Evolutionary conservation across 306 rosid species (phyloP), one percentile per base, ranked within the genome.

Genomic region (Dalbergia cochinchinensis): DNA sequence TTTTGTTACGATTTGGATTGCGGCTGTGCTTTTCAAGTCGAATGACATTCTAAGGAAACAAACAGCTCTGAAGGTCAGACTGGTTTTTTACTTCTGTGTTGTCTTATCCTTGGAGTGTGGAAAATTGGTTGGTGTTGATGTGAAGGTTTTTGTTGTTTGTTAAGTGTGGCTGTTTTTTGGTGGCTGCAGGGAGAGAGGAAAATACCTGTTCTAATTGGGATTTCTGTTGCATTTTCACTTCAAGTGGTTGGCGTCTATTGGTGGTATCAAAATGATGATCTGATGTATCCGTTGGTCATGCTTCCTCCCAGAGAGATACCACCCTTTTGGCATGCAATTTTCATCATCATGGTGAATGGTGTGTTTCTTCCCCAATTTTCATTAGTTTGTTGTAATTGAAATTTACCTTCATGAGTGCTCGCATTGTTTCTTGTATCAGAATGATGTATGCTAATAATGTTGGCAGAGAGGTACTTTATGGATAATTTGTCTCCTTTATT

Each of bases 171-270:
- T 62, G 22, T 69, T 77, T 26, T 39, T 84, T 85, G 84, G 65
- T 65, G 88, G 82, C 76, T 88, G 88, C 93, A 95, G 99, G 99
- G 99, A 69, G 99, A 95, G 88, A 95, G 99, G 86, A 95, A 90
- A 79, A 70, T 91, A 8, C 86, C 91, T 42, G 82, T 95, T 73
- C 87, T 95, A 71, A 73, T 90, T 58, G 83, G 90, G 80, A 90
- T 95, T 73, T 78, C 97, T 80, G 77, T 95, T 82, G 98, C 92
- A 72, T 95, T 95, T 76, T 71, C 89, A 10, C 78, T 87, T 74
- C 99, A 95, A 47, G 93, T 95, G 69, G 82, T 91, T 85, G 91
- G 87, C 57, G 92, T 95, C 64, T 95, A 95, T 82, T 95, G 99
- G 99, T 95, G 98, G 98, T 95, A 86, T 88, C 97, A 90, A 84